Evolutionary conservation across 2,329 filamentous ascomycete species (phyloP), one percentile per base, ranked within the genome.

Genomic region (Botrytis deweyae): DNA sequence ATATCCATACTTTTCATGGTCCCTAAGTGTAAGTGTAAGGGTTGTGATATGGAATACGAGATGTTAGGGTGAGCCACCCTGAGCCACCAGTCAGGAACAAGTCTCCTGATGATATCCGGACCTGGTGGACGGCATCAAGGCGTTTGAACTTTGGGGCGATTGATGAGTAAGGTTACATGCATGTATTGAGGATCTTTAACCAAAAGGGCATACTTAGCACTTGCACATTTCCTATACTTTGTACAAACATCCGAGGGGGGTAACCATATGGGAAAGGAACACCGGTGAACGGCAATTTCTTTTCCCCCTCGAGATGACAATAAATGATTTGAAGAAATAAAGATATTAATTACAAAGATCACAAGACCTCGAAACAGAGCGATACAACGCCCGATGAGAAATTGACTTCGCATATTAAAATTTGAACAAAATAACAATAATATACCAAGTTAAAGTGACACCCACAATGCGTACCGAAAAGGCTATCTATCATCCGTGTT

Each of bases 41-140:
- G 63, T 16, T 46, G 36, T 65, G 42, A 55, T 68, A 29, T 58
- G 36, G 36, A 68, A 68, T 68, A 68, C 65, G 65, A 68, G 49
- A 12, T 10, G 12, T 42, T 58, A 42, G 65, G 49, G 49, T 20
- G 46, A 58, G 49, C 49, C 49, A 55, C 65, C 49, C 25, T 42
- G 65, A 68, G 49, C 65, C 65, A 42, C 65, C 65, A 68, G 65
- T 52, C 49, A 52, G 49, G 65, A 55, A 68, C 65, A 58, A 55
- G 65, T 40, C 18, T 6, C 44, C 65, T 25, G 46, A 29, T 20
- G 65, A 55, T 55, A 55, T 63, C 25, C 49, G 49, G 49, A n/a
- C n/a, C n/a, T n/a, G n/a, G n/a, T n/a, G n/a, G n/a, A n/a, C 16
- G n/a, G 25, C 22, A 52, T 67, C 20, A 55, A 22, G 64, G 46